Conservation (phyloP, 495 filamentous ascomycete genomes). For the Daldinia bambusicola region DNA sequence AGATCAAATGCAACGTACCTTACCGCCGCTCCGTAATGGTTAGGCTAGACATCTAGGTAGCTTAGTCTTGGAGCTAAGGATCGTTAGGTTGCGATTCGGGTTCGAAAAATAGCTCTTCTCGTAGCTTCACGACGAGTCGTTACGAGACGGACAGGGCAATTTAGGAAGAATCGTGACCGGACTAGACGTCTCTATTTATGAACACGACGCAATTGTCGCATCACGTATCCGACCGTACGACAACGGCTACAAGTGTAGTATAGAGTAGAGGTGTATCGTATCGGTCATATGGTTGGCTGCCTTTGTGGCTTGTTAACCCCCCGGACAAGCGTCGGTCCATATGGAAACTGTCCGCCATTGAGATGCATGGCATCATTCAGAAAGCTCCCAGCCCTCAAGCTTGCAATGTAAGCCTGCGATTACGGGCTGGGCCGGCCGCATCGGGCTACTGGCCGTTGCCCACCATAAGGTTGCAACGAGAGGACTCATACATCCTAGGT, state of each 20-base stretch:
- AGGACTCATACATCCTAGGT: slow-evolving; percentile 13
- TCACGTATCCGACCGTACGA: slow-evolving; percentile 25
- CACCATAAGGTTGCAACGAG: slow-evolving; percentile 42
- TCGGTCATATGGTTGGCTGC: slow-evolving; percentile 36
- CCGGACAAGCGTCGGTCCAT: slow-evolving; percentile 39
- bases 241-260: slow-evolving; percentile 17
- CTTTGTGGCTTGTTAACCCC: slow-evolving; percentile 38
- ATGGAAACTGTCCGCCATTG: slow-evolving; percentile 33
- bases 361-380: slow-evolving; percentile 38
- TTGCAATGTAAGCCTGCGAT: slow-evolving; percentile 42
- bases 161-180: slow-evolving; percentile 23
- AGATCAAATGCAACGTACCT: slow-evolving; percentile 42
- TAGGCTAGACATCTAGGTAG: slow-evolving; percentile 20
- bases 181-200: slow-evolving; percentile 18
- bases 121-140: slow-evolving; percentile 15
- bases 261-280: slow-evolving; percentile 18
- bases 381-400: slow-evolving; percentile 32
- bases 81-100: slow-evolving; percentile 10
- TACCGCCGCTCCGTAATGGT: slow-evolving; percentile 29
- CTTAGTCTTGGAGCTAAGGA: slow-evolving; percentile 24
- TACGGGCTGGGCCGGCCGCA: slow-evolving; percentile 41
- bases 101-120: slow-evolving; percentile 9
- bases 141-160: slow-evolving; percentile 28
- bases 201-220: slow-evolving; percentile 17
- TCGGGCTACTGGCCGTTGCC: slow-evolving; percentile 42